Evolutionary conservation across 1,139 yeast genomes (phyloP), one percentile per base, ranked within the genome.

Genomic region (Hyphopichia buzzinii): DNA sequence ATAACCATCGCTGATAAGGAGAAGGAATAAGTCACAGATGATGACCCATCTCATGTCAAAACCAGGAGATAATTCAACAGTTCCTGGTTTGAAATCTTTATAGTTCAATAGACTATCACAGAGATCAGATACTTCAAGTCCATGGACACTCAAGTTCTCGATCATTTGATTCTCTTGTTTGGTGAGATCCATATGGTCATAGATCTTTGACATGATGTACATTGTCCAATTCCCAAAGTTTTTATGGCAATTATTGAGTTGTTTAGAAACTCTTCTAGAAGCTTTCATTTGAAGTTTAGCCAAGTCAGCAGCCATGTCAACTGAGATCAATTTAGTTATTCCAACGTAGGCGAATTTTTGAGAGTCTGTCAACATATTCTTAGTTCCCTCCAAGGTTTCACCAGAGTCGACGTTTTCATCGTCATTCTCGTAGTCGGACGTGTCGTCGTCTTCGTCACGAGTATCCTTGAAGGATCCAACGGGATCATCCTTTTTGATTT

Each of bases 261-360:
- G 70, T 44, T 77, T 78, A 12, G 85, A 79, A 8, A 81, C 66
- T 43, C 67, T 74, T 22, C 69, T 72, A 1, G 81, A 65, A 0
- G 73, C 59, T 3, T 80, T 72, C 19, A 75, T 67, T 39, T 80
- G 75, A 22, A 84, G 55, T 29, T 67, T 66, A 0, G 95, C 92
- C 41, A 89, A 58, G 8, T 80, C 81, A 1, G 88, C 78, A 8
- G 96, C 96, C 85, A 89, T 79, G 19, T 84, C 87, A 26, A 84
- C 85, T 37, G 82, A 74, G 5, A 85, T 73, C 26, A 94, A 72
- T 48, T 86, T 84, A 15, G 85, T 80, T 10, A 92, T 71, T 0
- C 97, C 98, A 4, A 86, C 84, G 53, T 94, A 94, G 3, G 97
- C 97, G 47, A 90, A 85, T 49, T 87, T 82, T 55, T 94, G 97